Base-by-base conservation (phyloP, 495 filamentous ascomycete species). In the Annulohypoxylon moriforme region DNA sequence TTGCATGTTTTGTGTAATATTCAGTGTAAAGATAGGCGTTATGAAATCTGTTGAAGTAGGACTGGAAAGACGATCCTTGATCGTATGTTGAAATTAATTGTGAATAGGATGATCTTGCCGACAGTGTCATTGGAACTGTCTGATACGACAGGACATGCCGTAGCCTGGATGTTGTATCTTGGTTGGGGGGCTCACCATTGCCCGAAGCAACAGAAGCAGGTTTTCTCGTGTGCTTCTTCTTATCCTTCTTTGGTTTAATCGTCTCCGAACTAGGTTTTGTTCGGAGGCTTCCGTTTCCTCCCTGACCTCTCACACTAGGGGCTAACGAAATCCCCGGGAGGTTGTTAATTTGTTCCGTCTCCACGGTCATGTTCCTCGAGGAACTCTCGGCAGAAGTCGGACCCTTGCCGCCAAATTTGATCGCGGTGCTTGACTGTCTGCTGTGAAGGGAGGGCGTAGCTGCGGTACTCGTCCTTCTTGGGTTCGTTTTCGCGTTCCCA, bases 331-430 rank as follows among this genome's bases (percentile, higher is more conserved):
- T 89, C 74, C 96, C 95, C 5, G 93, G 94, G 34, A 97, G 92
- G 14, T 96, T 95, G 34, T 87, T 92, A 53, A 99, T 96, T 4
- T 94, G 96, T 82, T 99, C 96, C 3, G 96, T 98, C 81, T 99
- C 96, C 11, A 99, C 95, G 38, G 93, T 98, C 96, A 99, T 99
- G 71, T 93, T 97, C 73, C 90, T 90, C 31, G 92, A 87, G 13
- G 93, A 90, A 9, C 88, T 89, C 76, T 98, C 94, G 42, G 86
- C 82, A 13, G 83, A 77, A 31, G 87, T 84, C 81, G 93, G 88
- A 34, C 87, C 82, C 18, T 70, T 69, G 53, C 65, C 73, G 52
- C 71, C 73, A 62, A 81, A 83, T 69, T 80, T 84, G 47, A 80
- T 73, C 25, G 76, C 75, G 55, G 79, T 81, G 76, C 79, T 87